phyloP scores from a whole-genome alignment of 768 basidiomycete genomes.

The Lactarius tabidus region DNA sequence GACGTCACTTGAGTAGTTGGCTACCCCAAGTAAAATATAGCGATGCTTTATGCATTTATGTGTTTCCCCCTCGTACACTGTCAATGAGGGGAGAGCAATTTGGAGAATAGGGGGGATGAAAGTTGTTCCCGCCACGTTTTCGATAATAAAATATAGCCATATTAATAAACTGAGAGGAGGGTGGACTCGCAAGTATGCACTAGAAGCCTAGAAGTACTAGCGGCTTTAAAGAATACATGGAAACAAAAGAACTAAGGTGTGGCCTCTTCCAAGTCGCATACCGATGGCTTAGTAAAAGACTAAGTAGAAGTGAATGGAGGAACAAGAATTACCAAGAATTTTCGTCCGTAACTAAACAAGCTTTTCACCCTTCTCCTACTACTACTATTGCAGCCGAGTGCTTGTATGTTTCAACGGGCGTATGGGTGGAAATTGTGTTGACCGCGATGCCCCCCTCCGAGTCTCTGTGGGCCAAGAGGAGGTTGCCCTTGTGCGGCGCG shows the following conservation, averaged over 20 bases:
- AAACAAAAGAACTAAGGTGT: constrained; percentile 3
- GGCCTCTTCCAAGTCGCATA: not conserved
- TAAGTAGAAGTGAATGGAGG: not conserved
- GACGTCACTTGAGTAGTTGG: constrained; percentile 1
- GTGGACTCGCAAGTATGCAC: constrained; percentile 12
- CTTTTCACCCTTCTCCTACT: not conserved
- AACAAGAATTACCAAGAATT: constrained; percentile 12
- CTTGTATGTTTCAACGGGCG: constrained; percentile 29
- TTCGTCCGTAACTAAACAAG: constrained; percentile 3
- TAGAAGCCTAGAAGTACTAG: constrained; percentile 17
- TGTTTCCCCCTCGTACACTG: not conserved
- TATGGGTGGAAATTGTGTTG: constrained; percentile 35
- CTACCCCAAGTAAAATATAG: constrained; percentile 18
- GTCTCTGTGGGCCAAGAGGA: constrained; percentile 29
- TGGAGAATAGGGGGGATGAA: not conserved
- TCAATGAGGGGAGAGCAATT: not conserved
- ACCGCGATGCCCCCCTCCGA: constrained; percentile 28
- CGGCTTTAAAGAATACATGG: constrained; percentile 14
- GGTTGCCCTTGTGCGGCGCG: constrained; percentile 28
- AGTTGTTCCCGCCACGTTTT: not conserved
- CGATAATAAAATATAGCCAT: not conserved
- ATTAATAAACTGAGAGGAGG: not conserved
- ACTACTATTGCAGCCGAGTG: constrained; percentile 14
- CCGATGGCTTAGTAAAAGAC: not conserved
- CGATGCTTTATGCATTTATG: not conserved